Base-by-base conservation (phyloP, 1,139 yeast genomes). In the Chernovozyma sophiae-reginae region DNA sequence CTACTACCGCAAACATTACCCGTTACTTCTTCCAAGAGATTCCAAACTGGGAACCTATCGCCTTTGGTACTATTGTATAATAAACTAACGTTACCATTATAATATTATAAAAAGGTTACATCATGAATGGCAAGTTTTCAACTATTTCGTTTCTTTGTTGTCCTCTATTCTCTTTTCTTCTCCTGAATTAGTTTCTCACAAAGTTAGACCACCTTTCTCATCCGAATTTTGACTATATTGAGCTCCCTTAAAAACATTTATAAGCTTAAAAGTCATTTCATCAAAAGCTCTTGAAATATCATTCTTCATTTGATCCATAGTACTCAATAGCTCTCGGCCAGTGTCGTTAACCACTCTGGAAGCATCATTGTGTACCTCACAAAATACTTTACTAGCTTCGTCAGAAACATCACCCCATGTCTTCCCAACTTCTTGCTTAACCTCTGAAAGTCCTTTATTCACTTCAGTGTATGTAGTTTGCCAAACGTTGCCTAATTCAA, bases 11-110 rank as follows among this genome's bases (percentile, higher is more conserved):
- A 6, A 16, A 11, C 8, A 6, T 12, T 26, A 13, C 8, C 23
- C 32, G 25, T 16, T 36, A 14, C 20, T 18, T 36, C 25, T 33
- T 36, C 23, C 37, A 36, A 22, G 23, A 26, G n/a, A 25, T 29
- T 6, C 10, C 22, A 3, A 23, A 34, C 14, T 36, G 37, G 37
- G 14, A 26, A 24, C 37, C 37, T 15, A 35, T 34, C 13, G 31
- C 37, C 11, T 35, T 35, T 19, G 37, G 37, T 6, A 31, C n/a
- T 4, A 18, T 22, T 14, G 30, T 30, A 8, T 35, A 23, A 34
- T 16, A 23, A 23, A 11, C 25, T 11, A 11, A 23, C 12, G 11
- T 11, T 23, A 23, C n/a, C 11, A 23, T 11, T n/a, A 23, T 23
- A 11, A 23, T 23, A 23, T 23, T 23, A n/a, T n/a, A n/a, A n/a